Evolutionary conservation across 176 grass and related monocot genomes (phyloP).

Genomic region (Olyra latifolia): DNA sequence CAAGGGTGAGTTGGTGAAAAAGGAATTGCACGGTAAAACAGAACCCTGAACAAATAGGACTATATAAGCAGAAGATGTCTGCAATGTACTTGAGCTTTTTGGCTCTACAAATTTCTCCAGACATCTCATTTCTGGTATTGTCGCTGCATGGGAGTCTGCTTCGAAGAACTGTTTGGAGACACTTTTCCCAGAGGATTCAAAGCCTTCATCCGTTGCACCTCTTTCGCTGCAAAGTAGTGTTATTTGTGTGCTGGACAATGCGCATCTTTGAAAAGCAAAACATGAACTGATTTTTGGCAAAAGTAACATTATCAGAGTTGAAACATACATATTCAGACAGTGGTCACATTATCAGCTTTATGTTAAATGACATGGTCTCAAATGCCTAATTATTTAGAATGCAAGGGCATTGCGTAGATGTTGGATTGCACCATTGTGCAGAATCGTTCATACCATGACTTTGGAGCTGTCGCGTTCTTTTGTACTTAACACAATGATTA

Average conservation of each 20-base stretch:
- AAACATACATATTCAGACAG: background rate
- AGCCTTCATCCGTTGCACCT: constrained; percentile 69
- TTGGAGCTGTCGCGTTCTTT: background rate
- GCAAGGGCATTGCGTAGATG: background rate
- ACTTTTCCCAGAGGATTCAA: constrained; percentile 75
- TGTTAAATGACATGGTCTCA: background rate
- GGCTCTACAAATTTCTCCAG: background rate
- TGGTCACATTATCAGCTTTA: background rate
- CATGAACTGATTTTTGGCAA: background rate
- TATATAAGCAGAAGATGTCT: constrained; percentile 2
- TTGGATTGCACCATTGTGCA: background rate
- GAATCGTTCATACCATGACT: background rate
- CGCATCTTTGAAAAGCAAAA: background rate
- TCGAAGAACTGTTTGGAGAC: constrained; percentile 46
- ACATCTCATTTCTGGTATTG: constrained; percentile 11
- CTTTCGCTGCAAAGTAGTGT: constrained; percentile 49
- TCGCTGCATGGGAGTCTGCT: constrained; percentile 30
- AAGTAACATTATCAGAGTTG: background rate
- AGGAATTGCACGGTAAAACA: background rate
- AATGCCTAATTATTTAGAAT: background rate
- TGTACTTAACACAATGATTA: background rate
- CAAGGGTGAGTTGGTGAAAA: background rate
- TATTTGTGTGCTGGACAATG: background rate
- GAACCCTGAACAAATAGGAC: background rate
- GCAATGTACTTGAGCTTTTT: constrained; percentile 20